phyloP scores from a whole-genome alignment of 257 asterid genomes.

The Forsythia viridissima region DNA sequence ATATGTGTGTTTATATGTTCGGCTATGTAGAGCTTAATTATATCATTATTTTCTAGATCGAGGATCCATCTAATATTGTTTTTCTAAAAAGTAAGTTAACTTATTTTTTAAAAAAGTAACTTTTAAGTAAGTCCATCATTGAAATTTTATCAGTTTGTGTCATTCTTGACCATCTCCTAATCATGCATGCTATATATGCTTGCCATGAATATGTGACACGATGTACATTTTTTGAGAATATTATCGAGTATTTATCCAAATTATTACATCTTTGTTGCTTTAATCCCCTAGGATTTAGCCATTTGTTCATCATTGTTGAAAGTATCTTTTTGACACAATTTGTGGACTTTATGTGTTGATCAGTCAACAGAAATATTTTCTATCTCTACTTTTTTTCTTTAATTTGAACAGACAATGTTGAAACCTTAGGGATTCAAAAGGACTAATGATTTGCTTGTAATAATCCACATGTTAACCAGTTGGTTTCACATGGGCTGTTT shows the following conservation, averaged over 20 bases:
- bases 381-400: constrained; percentile 18
- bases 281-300: constrained; percentile 7
- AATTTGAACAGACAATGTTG: constrained; percentile 28
- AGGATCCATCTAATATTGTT: neutral
- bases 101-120: constrained; percentile 10
- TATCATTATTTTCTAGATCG: no score
- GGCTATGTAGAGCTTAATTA: neutral
- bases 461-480: constrained; percentile 19
- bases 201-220: neutral
- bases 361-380: constrained; percentile 13
- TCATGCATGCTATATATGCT: constrained; percentile 17
- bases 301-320: neutral
- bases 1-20: neutral
- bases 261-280: constrained; percentile 17
- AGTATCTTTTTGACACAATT: constrained; percentile 36
- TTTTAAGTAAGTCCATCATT: no score
- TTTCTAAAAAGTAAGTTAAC: neutral
- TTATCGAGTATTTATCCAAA: neutral
- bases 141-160: constrained; percentile 13
- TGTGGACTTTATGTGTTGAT: constrained; percentile 26
- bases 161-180: constrained; percentile 32
- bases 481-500: constrained; percentile 64
- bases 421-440: constrained; percentile 40
- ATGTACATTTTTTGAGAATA: neutral
- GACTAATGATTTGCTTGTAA: constrained; percentile 43